A percentile compares a stretch with the other conserved stretches of the same genome.
These are phyloP conservation scores for Colletotrichum lentis DNA, from an alignment of 2,329 filamentous ascomycete species.

Conservation along the genomic window DNA sequence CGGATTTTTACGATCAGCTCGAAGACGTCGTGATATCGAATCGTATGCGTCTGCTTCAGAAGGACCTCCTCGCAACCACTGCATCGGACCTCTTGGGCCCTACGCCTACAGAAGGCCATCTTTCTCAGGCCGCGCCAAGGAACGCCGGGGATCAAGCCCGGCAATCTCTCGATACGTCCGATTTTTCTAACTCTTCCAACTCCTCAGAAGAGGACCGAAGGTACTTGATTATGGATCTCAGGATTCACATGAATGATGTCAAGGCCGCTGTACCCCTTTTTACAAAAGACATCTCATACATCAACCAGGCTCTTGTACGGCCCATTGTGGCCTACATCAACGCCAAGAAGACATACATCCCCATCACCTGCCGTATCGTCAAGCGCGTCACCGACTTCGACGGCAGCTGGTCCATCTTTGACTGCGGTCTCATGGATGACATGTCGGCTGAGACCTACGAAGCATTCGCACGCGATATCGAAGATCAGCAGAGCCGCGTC, in stretches of 20 bases:
- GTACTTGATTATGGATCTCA: conserved; percentile 91
- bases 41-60: conserved; percentile 69
- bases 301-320: conserved; percentile 93
- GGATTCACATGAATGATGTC: conserved; percentile 94
- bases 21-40: conserved; percentile 90
- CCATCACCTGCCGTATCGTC: conserved; percentile 91
- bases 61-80: conserved; percentile 46
- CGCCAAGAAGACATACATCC: conserved; percentile 91
- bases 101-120: conserved; percentile 46
- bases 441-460: conserved; percentile 92
- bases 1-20: conserved; percentile 95
- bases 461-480: conserved; percentile 90
- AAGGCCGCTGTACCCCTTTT: conserved; percentile 93
- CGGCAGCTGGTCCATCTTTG: conserved; percentile 92
- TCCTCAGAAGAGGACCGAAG: conserved; percentile 67
- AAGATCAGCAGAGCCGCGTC: conserved; percentile 85
- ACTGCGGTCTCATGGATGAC: conserved; percentile 94
- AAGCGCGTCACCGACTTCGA: conserved; percentile 91
- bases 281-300: conserved; percentile 88
- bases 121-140: conserved; percentile 43
- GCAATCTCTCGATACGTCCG: background rate
- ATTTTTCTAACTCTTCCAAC: conserved; percentile 7
- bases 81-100: conserved; percentile 40
- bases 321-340: conserved; percentile 99
- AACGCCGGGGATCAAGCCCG: background rate